These are phyloP conservation scores for Ochromonadaceae sp. DNA, from an alignment of 352 stramenopile genomes.

Conservation along the genomic window DNA sequence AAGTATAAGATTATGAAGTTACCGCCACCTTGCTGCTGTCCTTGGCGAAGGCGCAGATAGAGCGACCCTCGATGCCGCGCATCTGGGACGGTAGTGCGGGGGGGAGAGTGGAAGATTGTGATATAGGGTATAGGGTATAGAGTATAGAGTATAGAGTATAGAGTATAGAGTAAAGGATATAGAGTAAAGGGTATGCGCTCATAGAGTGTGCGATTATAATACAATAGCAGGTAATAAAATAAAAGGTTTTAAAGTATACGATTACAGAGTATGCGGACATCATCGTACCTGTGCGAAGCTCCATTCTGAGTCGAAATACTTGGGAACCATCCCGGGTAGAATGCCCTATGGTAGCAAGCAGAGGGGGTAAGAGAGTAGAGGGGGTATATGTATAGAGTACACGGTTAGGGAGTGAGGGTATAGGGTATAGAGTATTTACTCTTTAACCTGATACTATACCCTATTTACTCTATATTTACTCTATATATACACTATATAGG, in stretches of 20 bases:
- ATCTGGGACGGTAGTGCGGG: too few species aligned
- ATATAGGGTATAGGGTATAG: too few species aligned
- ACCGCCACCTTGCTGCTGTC: slow-evolving; percentile 83
- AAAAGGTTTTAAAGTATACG: neutral
- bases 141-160: too few species aligned
- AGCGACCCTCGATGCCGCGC: slow-evolving; percentile 63
- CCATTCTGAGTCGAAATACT: slow-evolving; percentile 82
- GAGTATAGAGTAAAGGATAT: too few species aligned
- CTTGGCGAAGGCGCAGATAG: slow-evolving; percentile 71
- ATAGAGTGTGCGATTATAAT: too few species aligned
- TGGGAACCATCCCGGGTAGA: slow-evolving; percentile 65
- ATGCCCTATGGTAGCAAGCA: slow-evolving; percentile 34
- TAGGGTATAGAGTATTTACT: slow-evolving; percentile 29
- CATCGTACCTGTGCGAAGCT: slow-evolving; percentile 58
- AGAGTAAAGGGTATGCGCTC: too few species aligned
- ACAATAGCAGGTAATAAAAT: too few species aligned
- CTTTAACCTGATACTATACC: too few species aligned
- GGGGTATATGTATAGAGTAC: slow-evolving; percentile 14
- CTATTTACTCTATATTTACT: too few species aligned
- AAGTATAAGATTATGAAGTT: too few species aligned
- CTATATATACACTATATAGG: too few species aligned
- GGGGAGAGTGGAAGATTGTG: too few species aligned
- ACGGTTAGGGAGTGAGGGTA: slow-evolving; percentile 26
- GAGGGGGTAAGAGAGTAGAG: neutral
- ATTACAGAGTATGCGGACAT: neutral